phyloP scores from a whole-genome alignment of 768 basidiomycete species.

The Boletus patriciae region DNA sequence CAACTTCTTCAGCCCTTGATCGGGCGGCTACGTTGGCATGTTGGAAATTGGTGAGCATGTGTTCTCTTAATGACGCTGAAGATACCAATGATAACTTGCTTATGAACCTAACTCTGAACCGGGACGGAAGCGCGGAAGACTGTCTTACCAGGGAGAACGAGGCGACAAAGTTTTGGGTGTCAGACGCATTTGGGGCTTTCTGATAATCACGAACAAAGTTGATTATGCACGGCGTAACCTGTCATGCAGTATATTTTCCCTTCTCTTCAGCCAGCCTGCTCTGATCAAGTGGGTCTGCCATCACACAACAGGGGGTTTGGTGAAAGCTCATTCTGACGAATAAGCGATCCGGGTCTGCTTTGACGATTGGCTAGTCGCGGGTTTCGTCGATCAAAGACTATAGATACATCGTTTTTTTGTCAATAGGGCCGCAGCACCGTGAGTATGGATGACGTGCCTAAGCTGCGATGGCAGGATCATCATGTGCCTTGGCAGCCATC shows the following conservation, averaged over 20 bases:
- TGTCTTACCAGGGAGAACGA: background rate
- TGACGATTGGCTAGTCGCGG: too few species aligned
- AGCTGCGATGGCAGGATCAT: background rate
- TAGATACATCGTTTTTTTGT: too few species aligned
- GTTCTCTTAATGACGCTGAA: conserved; percentile 11
- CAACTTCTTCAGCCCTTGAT: conserved; percentile 6
- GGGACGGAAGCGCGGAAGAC: background rate
- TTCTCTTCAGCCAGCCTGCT: background rate
- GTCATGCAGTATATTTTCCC: too few species aligned
- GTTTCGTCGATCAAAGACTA: too few species aligned
- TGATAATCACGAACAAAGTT: background rate
- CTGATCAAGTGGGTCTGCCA: background rate
- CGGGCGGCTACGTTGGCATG: conserved; percentile 7
- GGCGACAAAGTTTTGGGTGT: background rate
- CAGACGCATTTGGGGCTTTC: background rate
- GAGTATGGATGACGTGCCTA: background rate
- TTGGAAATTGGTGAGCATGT: conserved; percentile 3
- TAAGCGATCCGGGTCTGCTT: background rate
- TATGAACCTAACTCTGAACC: background rate
- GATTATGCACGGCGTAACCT: too few species aligned
- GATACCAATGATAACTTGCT: conserved; percentile 12
- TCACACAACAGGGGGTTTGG: background rate
- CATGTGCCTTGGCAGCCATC: background rate
- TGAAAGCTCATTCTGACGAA: background rate
- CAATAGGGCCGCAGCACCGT: background rate